Evolutionary conservation across 78 protist genomes (phyloP).

Genomic region (Bigelowiella natans): DNA sequence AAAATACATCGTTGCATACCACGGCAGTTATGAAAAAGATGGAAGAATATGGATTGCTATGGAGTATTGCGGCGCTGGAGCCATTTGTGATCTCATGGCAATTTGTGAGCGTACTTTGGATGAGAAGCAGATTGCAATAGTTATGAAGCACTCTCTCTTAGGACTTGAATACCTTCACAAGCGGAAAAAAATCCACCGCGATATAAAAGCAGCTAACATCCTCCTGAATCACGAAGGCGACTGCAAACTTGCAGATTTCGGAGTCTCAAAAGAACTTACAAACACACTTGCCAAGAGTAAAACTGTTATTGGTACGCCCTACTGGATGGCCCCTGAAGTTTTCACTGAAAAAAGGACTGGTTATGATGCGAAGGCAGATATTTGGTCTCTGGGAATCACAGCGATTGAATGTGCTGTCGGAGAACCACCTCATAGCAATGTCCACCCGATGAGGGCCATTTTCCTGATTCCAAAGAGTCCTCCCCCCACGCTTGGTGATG

Average conservation of each 20-base stretch:
- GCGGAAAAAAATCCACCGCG: slow-evolving; percentile 13
- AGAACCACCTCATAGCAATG: slow-evolving; percentile 80
- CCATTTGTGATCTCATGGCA: slow-evolving; percentile 7
- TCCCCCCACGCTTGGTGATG: background rate
- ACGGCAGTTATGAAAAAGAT: background rate
- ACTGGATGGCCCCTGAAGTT: slow-evolving; percentile 94
- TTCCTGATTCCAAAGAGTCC: slow-evolving; percentile 68
- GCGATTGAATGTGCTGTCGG: slow-evolving; percentile 92
- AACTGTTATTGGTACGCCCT: slow-evolving; percentile 36
- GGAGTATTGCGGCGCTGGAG: slow-evolving; percentile 19
- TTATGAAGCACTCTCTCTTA: background rate
- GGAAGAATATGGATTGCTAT: slow-evolving; percentile 10
- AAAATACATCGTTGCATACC: background rate
- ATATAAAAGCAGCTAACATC: slow-evolving; percentile 30
- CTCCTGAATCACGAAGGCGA: background rate
- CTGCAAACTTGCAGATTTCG: slow-evolving; percentile 32
- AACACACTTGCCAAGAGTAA: background rate
- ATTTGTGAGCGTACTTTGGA: background rate
- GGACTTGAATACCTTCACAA: slow-evolving; percentile 17
- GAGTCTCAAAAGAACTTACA: slow-evolving; percentile 12
- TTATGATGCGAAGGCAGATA: slow-evolving; percentile 74
- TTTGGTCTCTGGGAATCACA: slow-evolving; percentile 98
- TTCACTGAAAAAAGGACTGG: slow-evolving; percentile 28
- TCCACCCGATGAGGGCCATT: slow-evolving; percentile 82
- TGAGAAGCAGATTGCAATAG: slow-evolving; percentile 8